Conservation (phyloP, 805 yeast genomes). For the Metschnikowia peoriensis region DNA sequence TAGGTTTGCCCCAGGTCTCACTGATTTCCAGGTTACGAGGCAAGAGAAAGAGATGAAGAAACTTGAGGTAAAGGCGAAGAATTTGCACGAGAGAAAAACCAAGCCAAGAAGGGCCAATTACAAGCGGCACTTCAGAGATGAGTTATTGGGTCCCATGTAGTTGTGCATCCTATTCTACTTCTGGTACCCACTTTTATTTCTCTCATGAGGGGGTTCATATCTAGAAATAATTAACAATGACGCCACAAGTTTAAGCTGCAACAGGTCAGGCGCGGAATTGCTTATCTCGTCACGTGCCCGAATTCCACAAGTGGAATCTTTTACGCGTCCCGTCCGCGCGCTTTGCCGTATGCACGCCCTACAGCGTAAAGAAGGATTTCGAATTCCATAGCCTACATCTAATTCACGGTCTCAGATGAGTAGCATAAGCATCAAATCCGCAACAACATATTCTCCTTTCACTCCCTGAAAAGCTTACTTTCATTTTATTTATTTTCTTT, state of each 20-base stretch:
- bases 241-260: neutral
- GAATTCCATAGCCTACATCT: conserved; percentile 15
- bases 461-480: neutral
- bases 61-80: conserved; percentile 25
- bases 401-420: conserved; percentile 5
- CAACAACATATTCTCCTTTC: neutral
- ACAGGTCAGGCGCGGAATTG: neutral
- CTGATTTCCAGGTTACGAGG: conserved; percentile 25
- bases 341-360: conserved; percentile 10
- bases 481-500: neutral
- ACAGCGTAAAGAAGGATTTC: conserved; percentile 12
- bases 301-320: neutral
- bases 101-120: conserved; percentile 29
- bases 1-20: conserved; percentile 40
- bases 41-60: conserved; percentile 31
- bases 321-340: conserved; percentile 7
- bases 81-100: conserved; percentile 24
- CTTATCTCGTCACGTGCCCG: conserved; percentile 6
- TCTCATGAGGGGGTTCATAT: too few relatives aligned
- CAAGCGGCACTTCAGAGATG: conserved; percentile 62
- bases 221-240: neutral
- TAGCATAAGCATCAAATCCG: neutral
- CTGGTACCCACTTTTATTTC: too few relatives aligned
- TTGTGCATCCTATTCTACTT: too few relatives aligned
- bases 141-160: conserved; percentile 42